Evolutionary conservation across 176 grass and related monocot species (phyloP).

Genomic region (Carex pumila): DNA sequence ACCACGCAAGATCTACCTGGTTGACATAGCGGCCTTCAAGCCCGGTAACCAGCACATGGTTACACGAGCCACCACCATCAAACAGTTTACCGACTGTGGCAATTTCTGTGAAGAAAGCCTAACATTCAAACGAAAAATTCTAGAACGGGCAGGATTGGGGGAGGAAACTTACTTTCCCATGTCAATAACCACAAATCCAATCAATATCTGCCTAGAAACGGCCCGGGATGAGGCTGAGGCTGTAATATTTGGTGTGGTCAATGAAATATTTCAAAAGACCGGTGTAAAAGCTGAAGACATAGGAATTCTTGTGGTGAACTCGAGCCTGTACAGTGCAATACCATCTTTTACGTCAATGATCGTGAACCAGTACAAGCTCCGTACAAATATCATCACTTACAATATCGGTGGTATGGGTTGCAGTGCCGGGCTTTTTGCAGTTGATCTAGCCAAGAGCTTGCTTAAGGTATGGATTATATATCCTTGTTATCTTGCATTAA

Average conservation of each 20-base stretch:
- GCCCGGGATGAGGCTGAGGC: constrained; percentile 71
- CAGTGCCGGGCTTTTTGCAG: constrained; percentile 83
- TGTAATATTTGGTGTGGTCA: constrained; percentile 64
- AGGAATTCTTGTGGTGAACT: constrained; percentile 72
- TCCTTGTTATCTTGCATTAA: background rate
- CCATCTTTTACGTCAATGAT: constrained; percentile 80
- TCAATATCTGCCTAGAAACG: constrained; percentile 47
- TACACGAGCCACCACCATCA: constrained; percentile 46
- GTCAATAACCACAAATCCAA: constrained; percentile 44
- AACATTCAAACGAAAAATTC: constrained; percentile 82
- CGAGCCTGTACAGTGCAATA: constrained; percentile 71
- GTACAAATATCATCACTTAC: constrained; percentile 43
- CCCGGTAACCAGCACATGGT: constrained; percentile 35
- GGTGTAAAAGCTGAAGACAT: constrained; percentile 25
- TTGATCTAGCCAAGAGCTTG: constrained; percentile 75
- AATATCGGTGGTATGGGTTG: constrained; percentile 97
- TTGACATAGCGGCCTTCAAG: constrained; percentile 51
- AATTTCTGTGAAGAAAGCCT: constrained; percentile 52
- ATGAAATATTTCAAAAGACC: constrained; percentile 42
- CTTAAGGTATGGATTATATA: constrained; percentile 57
- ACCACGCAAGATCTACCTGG: constrained; percentile 50
- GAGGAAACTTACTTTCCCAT: constrained; percentile 71
- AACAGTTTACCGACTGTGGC: constrained; percentile 45
- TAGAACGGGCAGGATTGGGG: constrained; percentile 72
- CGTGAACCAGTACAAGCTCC: constrained; percentile 46